Conservation (phyloP, 1,284 basidiomycete genomes). For the Trichosporon sp. region DNA sequence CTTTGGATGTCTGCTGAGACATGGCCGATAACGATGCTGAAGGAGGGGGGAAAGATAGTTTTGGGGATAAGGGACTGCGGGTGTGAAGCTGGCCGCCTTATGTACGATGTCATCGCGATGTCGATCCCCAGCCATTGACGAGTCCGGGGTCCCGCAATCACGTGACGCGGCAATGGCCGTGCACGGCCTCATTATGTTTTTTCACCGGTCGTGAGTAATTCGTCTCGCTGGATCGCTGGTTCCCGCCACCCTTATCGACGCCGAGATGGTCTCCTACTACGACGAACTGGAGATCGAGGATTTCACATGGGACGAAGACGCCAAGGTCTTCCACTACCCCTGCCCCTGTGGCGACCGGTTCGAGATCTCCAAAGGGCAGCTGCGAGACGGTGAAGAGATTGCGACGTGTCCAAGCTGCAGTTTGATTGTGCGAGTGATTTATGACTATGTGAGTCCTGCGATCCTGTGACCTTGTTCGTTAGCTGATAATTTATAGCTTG, state of each 20-base stretch:
- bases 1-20: neutral
- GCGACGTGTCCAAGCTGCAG: constrained; percentile 98
- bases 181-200: neutral
- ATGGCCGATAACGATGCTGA: neutral
- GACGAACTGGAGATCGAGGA: constrained; percentile 81
- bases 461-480: too few species aligned
- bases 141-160: neutral
- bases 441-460: constrained; percentile 75
- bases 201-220: neutral
- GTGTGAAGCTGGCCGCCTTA: neutral
- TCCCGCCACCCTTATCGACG: neutral
- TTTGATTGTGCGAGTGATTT: constrained; percentile 86
- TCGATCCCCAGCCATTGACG: neutral
- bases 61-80: constrained; percentile 2
- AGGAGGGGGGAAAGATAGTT: constrained; percentile 1
- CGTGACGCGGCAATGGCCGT: neutral
- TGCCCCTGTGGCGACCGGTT: constrained; percentile 98
- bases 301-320: constrained; percentile 82
- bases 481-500: constrained; percentile 35
- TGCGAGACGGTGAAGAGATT: constrained; percentile 86
- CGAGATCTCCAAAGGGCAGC: constrained; percentile 85
- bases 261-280: constrained; percentile 45
- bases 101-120: neutral
- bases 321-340: constrained; percentile 86
- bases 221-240: too few species aligned